A percentile compares a stretch with the other conserved stretches of the same genome.
These are phyloP conservation scores for Teratosphaeria pseudoeucalypti DNA, from an alignment of 2,329 filamentous ascomycete genomes.

Conservation along the genomic window DNA sequence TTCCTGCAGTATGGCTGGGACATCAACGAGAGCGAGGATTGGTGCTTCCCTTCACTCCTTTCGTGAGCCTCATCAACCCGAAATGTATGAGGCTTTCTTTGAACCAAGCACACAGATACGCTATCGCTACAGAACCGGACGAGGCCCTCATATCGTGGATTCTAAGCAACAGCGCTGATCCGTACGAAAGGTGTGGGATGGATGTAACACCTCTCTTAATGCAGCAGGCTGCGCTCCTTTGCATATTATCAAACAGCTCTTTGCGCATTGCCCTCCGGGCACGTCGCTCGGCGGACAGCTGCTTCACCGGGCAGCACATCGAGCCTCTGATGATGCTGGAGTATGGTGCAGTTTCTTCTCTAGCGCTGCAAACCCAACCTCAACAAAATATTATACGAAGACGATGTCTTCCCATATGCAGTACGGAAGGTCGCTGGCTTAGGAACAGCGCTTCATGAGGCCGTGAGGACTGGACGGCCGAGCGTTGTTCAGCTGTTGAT, in stretches of 20 bases:
- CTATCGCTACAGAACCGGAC: background rate
- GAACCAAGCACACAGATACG: constrained; percentile 1
- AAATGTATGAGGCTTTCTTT: background rate
- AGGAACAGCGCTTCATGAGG: constrained; percentile 10
- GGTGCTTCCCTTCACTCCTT: constrained; percentile 3
- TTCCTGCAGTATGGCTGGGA: constrained; percentile 3
- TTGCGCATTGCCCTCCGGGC: constrained; percentile 1
- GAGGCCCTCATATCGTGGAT: constrained; percentile 5
- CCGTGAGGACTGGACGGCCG: constrained; percentile 4
- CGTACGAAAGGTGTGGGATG: constrained; percentile 8
- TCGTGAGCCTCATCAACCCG: background rate
- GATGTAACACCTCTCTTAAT: constrained; percentile 8
- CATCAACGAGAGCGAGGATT: constrained; percentile 5
- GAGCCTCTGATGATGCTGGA: constrained; percentile 3
- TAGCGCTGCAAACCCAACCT: constrained; percentile 2
- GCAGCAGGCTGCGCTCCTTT: constrained; percentile 5
- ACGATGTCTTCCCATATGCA: constrained; percentile 9
- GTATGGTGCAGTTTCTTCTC: constrained; percentile 5
- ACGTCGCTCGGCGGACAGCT: constrained; percentile 4
- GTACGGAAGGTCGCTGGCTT: constrained; percentile 7
- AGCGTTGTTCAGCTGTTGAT: constrained; percentile 5
- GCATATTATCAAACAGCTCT: constrained; percentile 6
- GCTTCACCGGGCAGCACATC: constrained; percentile 6
- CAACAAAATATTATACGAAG: constrained; percentile 9
- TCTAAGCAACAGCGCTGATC: constrained; percentile 8